These are phyloP conservation scores for Agrocybe pediades DNA, from an alignment of 768 basidiomycete genomes.

Conservation along the genomic window DNA sequence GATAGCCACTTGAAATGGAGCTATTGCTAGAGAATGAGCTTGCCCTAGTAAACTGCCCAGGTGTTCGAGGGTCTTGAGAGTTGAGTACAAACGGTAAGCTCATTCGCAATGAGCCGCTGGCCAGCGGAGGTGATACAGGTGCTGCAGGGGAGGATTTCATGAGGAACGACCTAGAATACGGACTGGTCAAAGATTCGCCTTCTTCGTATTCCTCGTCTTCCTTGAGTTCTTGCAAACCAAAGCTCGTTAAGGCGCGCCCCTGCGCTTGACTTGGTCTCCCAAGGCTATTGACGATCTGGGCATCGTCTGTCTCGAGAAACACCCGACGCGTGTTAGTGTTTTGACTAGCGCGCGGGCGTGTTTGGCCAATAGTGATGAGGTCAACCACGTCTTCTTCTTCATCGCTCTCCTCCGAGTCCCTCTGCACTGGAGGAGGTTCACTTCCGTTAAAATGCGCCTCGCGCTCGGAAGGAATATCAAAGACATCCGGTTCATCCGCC, in stretches of 20 bases:
- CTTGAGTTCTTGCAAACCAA: too few species aligned
- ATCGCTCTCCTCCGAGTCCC: background rate
- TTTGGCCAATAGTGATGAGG: background rate
- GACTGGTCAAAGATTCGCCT: background rate
- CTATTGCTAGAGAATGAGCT: constrained; percentile 24
- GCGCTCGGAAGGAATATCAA: too few species aligned
- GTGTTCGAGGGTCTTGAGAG: constrained; percentile 10
- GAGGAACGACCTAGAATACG: background rate
- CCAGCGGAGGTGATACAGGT: background rate
- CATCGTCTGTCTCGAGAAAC: constrained; percentile 33
- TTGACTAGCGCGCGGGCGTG: background rate
- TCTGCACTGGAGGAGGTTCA: too few species aligned
- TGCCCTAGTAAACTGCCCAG: background rate
- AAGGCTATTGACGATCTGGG: constrained; percentile 17
- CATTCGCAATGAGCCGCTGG: too few species aligned
- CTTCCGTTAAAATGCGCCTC: too few species aligned
- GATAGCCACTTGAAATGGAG: constrained; percentile 28
- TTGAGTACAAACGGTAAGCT: background rate
- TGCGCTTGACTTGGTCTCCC: background rate
- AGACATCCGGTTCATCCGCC: too few species aligned
- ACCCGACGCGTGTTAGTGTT: constrained; percentile 2
- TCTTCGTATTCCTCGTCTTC: constrained; percentile 3
- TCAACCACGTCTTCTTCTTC: constrained; percentile 5
- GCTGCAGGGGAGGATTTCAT: background rate
- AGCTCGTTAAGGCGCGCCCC: background rate